phyloP scores from a whole-genome alignment of 495 filamentous ascomycete species.

The Penicillium macrosclerotiorum region DNA sequence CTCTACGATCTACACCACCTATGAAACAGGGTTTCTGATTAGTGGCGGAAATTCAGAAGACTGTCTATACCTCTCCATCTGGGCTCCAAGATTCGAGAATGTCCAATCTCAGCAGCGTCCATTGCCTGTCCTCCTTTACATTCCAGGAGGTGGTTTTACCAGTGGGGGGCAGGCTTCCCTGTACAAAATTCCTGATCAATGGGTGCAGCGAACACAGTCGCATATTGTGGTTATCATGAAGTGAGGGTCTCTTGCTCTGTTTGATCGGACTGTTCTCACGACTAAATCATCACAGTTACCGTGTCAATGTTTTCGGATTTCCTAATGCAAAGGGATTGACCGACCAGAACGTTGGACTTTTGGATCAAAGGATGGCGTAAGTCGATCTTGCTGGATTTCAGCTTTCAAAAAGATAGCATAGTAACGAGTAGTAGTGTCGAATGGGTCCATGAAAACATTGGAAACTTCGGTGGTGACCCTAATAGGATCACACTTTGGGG shows the following conservation, averaged over 20 bases:
- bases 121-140: conserved; percentile 9
- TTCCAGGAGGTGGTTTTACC: conserved; percentile 10
- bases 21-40: conserved; percentile 4
- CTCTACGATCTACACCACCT: conserved; percentile 10
- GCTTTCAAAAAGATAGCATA: too few relatives aligned
- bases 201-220: conserved; percentile 11
- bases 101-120: conserved; percentile 1
- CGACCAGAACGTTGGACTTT: conserved; percentile 7
- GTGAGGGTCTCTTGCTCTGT: not conserved
- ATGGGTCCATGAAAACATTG: conserved; percentile 31
- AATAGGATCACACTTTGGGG: conserved; percentile 10
- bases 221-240: conserved; percentile 15
- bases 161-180: conserved; percentile 6
- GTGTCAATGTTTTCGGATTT: conserved; percentile 13
- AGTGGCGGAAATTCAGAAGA: conserved; percentile 22
- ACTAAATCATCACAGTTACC: conserved; percentile 8
- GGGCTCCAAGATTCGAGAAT: conserved; percentile 10
- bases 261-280: too few relatives aligned
- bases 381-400: not conserved
- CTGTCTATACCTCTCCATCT: conserved; percentile 36
- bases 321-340: conserved; percentile 9
- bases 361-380: conserved; percentile 28
- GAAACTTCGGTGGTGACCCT: conserved; percentile 11
- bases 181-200: conserved; percentile 11
- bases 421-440: conserved; percentile 14